Evolutionary conservation across 129 eudicot genomes (phyloP), one percentile per base, ranked within the genome.

Genomic region (Artemisia tridentata): DNA sequence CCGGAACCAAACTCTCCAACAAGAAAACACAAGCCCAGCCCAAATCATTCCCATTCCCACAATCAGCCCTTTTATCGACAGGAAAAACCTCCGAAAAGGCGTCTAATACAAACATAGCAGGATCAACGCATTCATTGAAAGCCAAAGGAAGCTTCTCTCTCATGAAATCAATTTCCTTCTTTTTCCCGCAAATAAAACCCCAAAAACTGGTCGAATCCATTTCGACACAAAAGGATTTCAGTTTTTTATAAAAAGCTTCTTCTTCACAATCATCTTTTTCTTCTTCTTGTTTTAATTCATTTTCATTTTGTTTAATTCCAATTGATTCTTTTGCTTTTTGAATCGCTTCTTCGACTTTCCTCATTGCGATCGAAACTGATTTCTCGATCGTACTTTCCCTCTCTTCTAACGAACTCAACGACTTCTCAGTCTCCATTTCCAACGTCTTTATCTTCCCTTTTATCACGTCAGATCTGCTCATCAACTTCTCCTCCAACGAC

Each of bases 11-110:
- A n/a, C 87, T 75, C 73, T 93, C 99, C 74, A 93, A 25, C 61
- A 93, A n/a, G 88, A 93, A 58, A 16, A 93, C 97, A 80, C 96
- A 93, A 18, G 99, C 99, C 99, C 97, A 89, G 0, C 99, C 91
- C 82, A 93, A 80, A 82, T 93, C 97, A 74, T 81, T 77, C 67
- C 73, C 77, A 13, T 78, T 75, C 56, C 68, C 77, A 11, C 76
- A 69, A 60, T 65, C 84, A 67, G 51, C 57, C 75, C 95, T 77
- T 64, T 82, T 88, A 54, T 88, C 97, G 73, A 84, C 95, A 47
- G 99, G 91, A 77, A 93, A 93, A 38, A 90, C 97, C 75, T 88
- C 96, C 5, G 97, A 89, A 4, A 93, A 87, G 31, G 97, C 88
- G 65, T 93, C 96, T 34, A 87, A 29, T 21, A 93, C 97, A 53